These are phyloP conservation scores for Lumnitzera racemosa DNA, from an alignment of 345 rosid species.

Conservation along the genomic window DNA sequence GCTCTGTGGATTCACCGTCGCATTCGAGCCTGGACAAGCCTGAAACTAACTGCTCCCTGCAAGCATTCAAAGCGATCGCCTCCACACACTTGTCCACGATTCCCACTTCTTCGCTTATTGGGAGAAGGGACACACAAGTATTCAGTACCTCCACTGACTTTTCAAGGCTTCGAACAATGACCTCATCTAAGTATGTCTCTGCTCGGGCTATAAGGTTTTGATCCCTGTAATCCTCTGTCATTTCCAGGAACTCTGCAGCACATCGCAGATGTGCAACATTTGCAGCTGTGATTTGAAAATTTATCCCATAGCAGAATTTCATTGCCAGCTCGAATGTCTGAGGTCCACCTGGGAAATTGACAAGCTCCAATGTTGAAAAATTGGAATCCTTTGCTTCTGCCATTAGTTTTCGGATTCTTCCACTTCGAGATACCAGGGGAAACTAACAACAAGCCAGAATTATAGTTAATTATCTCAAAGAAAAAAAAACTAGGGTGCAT, in stretches of 20 bases:
- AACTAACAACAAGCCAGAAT: conserved; percentile 36
- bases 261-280: conserved; percentile 65
- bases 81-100: conserved; percentile 56
- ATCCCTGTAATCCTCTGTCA: conserved; percentile 74
- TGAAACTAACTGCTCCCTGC: conserved; percentile 66
- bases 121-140: conserved; percentile 41
- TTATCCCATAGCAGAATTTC: conserved; percentile 87
- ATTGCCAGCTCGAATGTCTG: conserved; percentile 71
- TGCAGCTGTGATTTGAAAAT: conserved; percentile 67
- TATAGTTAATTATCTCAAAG: conserved; percentile 1
- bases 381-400: conserved; percentile 49
- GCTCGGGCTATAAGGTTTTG: conserved; percentile 57
- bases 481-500: neutral
- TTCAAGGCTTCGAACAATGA: conserved; percentile 52
- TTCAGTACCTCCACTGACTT: conserved; percentile 60
- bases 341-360: conserved; percentile 65
- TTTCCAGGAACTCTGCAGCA: conserved; percentile 70
- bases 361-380: conserved; percentile 45
- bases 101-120: conserved; percentile 38
- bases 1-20: conserved; percentile 37
- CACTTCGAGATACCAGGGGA: conserved; percentile 78
- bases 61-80: conserved; percentile 68
- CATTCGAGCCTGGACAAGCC: conserved; percentile 49
- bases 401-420: conserved; percentile 66
- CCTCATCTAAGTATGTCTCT: conserved; percentile 47